A percentile compares a stretch with the other conserved stretches of the same genome.
Evolutionary conservation across 148 eudicot species (phyloP).

Genomic region (Arctostaphylos glauca): DNA sequence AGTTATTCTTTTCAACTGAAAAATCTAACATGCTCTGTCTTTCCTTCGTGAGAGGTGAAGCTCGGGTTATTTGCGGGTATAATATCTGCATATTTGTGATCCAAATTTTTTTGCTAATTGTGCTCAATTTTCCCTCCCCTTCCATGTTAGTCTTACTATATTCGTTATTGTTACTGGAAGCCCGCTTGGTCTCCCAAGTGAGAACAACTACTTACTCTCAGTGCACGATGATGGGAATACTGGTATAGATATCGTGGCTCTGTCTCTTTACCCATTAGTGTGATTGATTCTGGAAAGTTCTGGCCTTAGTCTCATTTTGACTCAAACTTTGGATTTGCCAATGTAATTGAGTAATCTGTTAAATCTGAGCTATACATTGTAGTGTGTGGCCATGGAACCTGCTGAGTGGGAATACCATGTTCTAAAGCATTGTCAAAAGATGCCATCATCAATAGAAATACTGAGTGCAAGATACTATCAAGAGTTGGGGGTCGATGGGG

Average conservation of each 20-base stretch:
- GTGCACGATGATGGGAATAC: slow-evolving; percentile 20
- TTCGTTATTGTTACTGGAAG: slow-evolving; percentile 30
- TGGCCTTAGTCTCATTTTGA: slow-evolving; percentile 11
- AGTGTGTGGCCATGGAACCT: too few relatives aligned
- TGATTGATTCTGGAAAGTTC: slow-evolving; percentile 70
- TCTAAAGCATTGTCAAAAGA: too few relatives aligned
- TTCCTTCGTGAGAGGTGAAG: slow-evolving; percentile 47
- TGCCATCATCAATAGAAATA: slow-evolving; percentile 55
- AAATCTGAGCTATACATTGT: too few relatives aligned
- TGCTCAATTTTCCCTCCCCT: not conserved
- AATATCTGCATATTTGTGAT: not conserved
- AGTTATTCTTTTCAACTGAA: too few relatives aligned
- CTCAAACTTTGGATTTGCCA: not conserved
- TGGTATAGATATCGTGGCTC: slow-evolving; percentile 45
- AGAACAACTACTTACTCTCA: slow-evolving; percentile 42
- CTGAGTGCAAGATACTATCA: slow-evolving; percentile 41
- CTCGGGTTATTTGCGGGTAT: slow-evolving; percentile 74
- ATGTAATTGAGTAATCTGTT: too few relatives aligned
- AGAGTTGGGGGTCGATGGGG: slow-evolving; percentile 58
- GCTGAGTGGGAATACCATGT: too few relatives aligned
- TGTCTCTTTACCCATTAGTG: slow-evolving; percentile 48
- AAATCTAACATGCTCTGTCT: slow-evolving; percentile 2
- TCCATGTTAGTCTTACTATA: not conserved
- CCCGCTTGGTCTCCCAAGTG: slow-evolving; percentile 45
- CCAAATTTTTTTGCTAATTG: not conserved